Percentiles rank a stretch among this genome's conserved stretches.
Evolutionary conservation across 2,329 filamentous ascomycete genomes (phyloP).

Genomic region (Aspergillus sojae): DNA sequence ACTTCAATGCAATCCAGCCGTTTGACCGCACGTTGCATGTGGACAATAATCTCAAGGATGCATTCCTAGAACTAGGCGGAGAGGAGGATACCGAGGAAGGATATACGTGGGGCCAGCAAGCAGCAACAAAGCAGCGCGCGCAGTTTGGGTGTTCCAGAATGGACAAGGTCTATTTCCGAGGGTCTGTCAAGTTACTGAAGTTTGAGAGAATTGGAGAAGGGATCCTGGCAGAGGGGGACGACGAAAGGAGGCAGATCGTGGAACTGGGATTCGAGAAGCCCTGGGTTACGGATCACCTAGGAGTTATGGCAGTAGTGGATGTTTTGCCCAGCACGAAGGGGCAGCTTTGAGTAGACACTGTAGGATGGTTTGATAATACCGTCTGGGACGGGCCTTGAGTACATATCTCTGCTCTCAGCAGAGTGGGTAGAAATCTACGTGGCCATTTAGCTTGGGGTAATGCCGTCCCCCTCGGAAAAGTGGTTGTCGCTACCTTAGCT

Average conservation of each 20-base stretch:
- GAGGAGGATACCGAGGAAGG: constrained; percentile 8
- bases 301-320: constrained; percentile 4
- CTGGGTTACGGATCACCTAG: constrained; percentile 18
- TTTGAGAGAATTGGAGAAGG: constrained; percentile 13
- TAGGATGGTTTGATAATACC: neutral
- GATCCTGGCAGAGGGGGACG: neutral
- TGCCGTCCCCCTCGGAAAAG: no score
- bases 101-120: constrained; percentile 18
- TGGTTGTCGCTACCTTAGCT: no score
- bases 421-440: neutral
- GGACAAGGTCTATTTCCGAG: constrained; percentile 15
- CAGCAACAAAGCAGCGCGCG: neutral
- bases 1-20: constrained; percentile 17
- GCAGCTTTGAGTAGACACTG: neutral
- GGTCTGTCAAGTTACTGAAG: neutral
- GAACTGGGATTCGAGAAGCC: constrained; percentile 11
- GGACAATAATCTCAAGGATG: constrained; percentile 12
- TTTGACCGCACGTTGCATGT: constrained; percentile 8
- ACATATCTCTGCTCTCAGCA: neutral
- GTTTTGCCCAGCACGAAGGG: neutral
- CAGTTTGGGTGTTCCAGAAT: constrained; percentile 13
- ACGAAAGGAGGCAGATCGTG: constrained; percentile 2
- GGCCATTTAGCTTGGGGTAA: no score
- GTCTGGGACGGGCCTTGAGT: no score
- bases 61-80: constrained; percentile 12